These are phyloP conservation scores for Colletotrichum sp. DNA, from an alignment of 2,329 filamentous ascomycete species.

Conservation along the genomic window DNA sequence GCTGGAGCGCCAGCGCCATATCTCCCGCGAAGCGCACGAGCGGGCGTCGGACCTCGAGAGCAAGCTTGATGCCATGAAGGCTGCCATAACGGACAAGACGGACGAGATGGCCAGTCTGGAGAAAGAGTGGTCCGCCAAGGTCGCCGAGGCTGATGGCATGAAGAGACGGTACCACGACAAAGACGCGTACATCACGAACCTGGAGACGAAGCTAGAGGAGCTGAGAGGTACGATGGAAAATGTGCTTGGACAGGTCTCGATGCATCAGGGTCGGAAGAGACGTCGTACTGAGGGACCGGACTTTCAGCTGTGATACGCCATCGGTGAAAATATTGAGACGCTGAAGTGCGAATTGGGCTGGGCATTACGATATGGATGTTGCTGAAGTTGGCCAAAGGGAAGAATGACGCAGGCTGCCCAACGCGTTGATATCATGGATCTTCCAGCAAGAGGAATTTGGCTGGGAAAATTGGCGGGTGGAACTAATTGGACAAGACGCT, in stretches of 20 bases:
- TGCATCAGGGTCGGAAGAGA: background rate
- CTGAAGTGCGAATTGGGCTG: background rate
- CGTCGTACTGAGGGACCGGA: background rate
- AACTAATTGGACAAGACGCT: background rate
- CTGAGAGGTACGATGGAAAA: background rate
- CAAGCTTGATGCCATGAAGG: background rate
- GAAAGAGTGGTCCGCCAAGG: background rate
- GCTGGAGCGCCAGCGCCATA: background rate
- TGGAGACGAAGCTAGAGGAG: conserved; percentile 2
- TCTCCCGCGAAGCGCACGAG: background rate
- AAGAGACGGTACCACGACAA: background rate
- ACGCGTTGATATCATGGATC: background rate
- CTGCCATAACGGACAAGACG: background rate
- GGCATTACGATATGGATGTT: no score
- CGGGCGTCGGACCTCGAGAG: background rate
- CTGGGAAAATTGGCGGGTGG: background rate
- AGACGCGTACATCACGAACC: background rate
- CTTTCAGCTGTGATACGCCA: background rate
- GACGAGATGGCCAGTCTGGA: background rate
- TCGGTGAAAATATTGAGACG: background rate
- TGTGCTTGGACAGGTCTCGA: background rate
- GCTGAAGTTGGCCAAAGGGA: background rate
- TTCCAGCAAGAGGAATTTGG: background rate
- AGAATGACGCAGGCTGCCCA: rapidly evolving
- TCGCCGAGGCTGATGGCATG: rapidly evolving